phyloP scores from a whole-genome alignment of 2,329 filamentous ascomycete genomes.

The Ophiostoma ulmi region DNA sequence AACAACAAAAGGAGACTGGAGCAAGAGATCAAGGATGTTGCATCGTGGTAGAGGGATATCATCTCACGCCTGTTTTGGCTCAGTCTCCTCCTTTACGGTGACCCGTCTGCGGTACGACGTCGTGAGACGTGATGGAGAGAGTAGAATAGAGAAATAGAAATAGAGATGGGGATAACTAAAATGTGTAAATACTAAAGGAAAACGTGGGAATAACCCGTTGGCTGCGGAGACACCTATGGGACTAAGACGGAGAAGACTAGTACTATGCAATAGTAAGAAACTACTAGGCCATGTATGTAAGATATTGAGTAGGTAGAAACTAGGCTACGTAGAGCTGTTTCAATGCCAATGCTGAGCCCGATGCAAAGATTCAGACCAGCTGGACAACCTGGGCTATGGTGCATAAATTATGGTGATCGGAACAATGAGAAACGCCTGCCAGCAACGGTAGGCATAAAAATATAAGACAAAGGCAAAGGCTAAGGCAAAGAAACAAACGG shows the following conservation, averaged over 20 bases:
- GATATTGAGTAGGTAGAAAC: too few relatives aligned
- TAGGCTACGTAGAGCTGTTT: not conserved
- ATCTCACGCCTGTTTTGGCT: not conserved
- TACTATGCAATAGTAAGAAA: too few relatives aligned
- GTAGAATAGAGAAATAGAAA: not conserved
- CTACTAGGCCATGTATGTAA: too few relatives aligned
- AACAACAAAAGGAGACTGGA: not conserved
- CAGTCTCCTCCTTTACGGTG: not conserved
- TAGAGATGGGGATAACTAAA: not conserved
- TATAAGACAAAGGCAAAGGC: not conserved
- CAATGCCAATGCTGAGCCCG: not conserved
- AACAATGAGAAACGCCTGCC: not conserved
- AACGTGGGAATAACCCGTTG: not conserved
- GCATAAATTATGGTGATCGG: conserved; percentile 11
- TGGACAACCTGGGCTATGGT: not conserved
- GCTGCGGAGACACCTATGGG: not conserved
- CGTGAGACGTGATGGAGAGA: not conserved
- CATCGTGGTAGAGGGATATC: conserved; percentile 4
- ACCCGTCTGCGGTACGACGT: conserved; percentile 6
- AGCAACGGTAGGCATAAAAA: not conserved
- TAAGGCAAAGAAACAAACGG: not conserved
- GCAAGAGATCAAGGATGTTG: not conserved
- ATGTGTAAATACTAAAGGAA: not conserved
- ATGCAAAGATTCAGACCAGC: too few relatives aligned
- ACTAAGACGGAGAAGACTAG: not conserved